Base-by-base conservation (phyloP, 192 early-diverging fungal genomes). In the Coemansia interrupta region DNA sequence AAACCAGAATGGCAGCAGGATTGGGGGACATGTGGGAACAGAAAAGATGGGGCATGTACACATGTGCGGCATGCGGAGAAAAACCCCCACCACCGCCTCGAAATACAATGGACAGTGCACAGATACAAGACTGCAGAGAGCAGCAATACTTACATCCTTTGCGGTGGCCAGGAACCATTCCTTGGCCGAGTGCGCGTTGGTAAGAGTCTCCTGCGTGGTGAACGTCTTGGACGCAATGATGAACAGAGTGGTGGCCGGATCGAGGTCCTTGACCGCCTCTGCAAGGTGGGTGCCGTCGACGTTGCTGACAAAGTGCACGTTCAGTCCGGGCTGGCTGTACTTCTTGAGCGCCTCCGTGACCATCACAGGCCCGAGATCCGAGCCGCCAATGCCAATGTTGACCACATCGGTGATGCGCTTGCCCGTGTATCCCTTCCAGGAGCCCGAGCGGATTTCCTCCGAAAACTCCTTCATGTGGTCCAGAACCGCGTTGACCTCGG, bases 371-470 rank as follows among this genome's bases (percentile, higher is more conserved):
- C 95, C 95, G 32, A 98, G 83, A 74, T 98, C 95, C 3, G 94
- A 96, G 67, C 96, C 96, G 72, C 95, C 96, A 66, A 98, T 98
- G 59, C 96, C 96, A 81, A 98, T 95, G 84, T 98, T 98, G 73
- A 98, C 91, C 45, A 98, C 70, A 68, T 97, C 94, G 36, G 90
- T 92, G 69, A 98, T 97, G 41, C 80, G 63, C 74, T 96, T 82
- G 56, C 96, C 96, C 29, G 94, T 94, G 70, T 96, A 98, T 24
- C 96, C 96, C 70, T 84, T 94, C 96, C 96, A 98, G 36, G 78
- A 68, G 17, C 96, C 96, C 20, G 88, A 88, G 46, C 95, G 90
- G 59, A 98, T 86, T 7, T 72, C 74, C 48, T 93, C 86, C 2
- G 93, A 87, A 36, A 90, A 89, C 61, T 84, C 64, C 67, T 85